Base-by-base conservation (phyloP, 768 basidiomycete species). In the Lactifluus subvellereus region DNA sequence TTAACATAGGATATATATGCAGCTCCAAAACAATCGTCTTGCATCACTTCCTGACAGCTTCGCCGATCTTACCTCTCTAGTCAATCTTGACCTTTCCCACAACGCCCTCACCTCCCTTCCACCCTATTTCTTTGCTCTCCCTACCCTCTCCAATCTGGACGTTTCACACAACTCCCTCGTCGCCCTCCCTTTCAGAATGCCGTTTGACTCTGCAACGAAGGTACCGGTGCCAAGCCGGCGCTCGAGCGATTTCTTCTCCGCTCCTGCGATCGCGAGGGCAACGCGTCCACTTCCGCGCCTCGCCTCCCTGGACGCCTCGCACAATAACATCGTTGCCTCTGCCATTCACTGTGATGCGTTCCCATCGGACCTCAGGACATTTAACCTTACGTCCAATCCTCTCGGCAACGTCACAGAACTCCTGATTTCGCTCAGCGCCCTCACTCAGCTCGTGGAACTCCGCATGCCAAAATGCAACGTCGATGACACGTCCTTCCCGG, bases 21-120 rank as follows among this genome's bases (percentile, higher is more conserved):
- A 93, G 91, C 74, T 93, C 45, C 90, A 90, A 72, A 84, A 84
- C 69, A 94, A 94, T 75, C 84, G 79, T 68, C 72, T 94, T 27
- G 69, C 74, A 2, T 72, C 76, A 20, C 76, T 94, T 2, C 91
- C 91, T 6, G 75, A 80, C 55, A 79, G 83, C 1, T 84, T 93
- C 64, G 80, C 81, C 0, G 87, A 93, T 73, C 76, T 94, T 52
- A 82, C 82, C 0, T 78, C 80, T 22, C 78, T 94, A 20, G 84
- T 85, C 13, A 76, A 75, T 53, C 76, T 93, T 64, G 89, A 94
- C 73, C 74, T 94, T 38, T 91, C 90, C 0, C 79, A 88, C 71
- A 93, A 93, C 71, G 73, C 77, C 4, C 77, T 94, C 37, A 79
- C 80, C 0, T 74, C 80, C 5, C 77, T 92, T 11, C 91, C 91